Base-by-base conservation (phyloP, 2,329 filamentous ascomycete genomes). In the Huntiella abstrusa region DNA sequence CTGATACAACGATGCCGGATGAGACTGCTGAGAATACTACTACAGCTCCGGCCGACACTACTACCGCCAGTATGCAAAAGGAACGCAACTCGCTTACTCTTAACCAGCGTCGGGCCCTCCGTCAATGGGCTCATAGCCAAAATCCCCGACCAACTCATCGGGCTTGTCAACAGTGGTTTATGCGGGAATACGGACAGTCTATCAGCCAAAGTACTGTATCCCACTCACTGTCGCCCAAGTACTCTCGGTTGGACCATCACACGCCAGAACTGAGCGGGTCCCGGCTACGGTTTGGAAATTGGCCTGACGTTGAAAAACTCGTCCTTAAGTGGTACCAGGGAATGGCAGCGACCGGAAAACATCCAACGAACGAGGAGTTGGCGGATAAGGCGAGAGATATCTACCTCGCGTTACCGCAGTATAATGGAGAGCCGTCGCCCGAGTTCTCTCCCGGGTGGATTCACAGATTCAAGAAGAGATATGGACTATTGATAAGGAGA, bases 401-500 rank as follows among this genome's bases (percentile, higher is more conserved):
- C 53, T 77, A 76, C 56, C 60, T 61, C 38, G 67, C 72, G 53
- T 61, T 77, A 22, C 71, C 72, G 12, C 69, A 71, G 13, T 76
- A 77, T 57, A 73, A 71, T 55, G 72, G 72, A 52, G 71, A 76
- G 56, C 59, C 59, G n/a, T 62, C 72, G 1, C 73, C 73, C 41
- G 73, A 77, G 57, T 77, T 77, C 56, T 75, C 71, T 0, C 73
- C 73, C 0, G 73, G 73, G 36, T 77, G 73, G 73, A 76, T 77
- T 49, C 73, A 77, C 53, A 66, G 73, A 33, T 77, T 77, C 60
- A 77, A 77, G 60, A 76, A 75, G 56, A 66, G 73, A 8, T 77
- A 77, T 49, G 71, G 72, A 0, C 62, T 77, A 12, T 61, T 77
- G 13, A 67, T 75, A 41, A 58, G 71, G 33, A 68, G 72, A 44